phyloP scores from a whole-genome alignment of 2,329 filamentous ascomycete species.

The Colletotrichum sp. region DNA sequence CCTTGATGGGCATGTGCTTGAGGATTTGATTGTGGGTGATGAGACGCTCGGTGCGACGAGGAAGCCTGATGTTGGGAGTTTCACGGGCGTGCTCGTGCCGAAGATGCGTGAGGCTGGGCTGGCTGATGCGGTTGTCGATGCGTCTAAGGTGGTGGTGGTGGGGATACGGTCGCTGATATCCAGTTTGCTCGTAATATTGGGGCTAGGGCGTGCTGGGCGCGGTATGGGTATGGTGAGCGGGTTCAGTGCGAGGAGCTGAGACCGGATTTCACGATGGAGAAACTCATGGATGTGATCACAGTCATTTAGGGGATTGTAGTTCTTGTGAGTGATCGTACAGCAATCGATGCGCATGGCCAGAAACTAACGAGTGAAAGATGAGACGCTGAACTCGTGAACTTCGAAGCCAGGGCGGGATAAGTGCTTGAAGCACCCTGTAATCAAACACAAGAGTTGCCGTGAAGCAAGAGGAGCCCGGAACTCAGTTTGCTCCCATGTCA shows the following conservation, averaged over 20 bases:
- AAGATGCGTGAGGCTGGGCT: background rate
- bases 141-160: constrained; percentile 11
- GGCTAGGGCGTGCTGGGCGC: constrained; percentile 14
- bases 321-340: background rate
- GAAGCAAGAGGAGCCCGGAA: too few relatives aligned
- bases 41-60: background rate
- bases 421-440: too few relatives aligned
- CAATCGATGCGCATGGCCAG: too few relatives aligned
- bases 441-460: too few relatives aligned
- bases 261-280: background rate
- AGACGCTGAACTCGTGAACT: too few relatives aligned
- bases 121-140: background rate
- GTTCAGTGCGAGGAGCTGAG: background rate
- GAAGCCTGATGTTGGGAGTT: background rate
- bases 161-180: constrained; percentile 21
- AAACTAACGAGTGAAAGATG: too few relatives aligned
- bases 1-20: background rate
- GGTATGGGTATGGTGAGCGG: constrained; percentile 2
- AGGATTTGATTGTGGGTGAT: background rate
- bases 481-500: too few relatives aligned
- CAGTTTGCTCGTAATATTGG: constrained; percentile 21
- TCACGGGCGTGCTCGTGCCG: background rate
- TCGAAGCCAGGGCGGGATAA: too few relatives aligned
- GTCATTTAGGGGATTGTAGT: background rate
- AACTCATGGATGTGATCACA: background rate